Evolutionary conservation across 495 filamentous ascomycete species (phyloP).

Genomic region (Cudoniella acicularis): DNA sequence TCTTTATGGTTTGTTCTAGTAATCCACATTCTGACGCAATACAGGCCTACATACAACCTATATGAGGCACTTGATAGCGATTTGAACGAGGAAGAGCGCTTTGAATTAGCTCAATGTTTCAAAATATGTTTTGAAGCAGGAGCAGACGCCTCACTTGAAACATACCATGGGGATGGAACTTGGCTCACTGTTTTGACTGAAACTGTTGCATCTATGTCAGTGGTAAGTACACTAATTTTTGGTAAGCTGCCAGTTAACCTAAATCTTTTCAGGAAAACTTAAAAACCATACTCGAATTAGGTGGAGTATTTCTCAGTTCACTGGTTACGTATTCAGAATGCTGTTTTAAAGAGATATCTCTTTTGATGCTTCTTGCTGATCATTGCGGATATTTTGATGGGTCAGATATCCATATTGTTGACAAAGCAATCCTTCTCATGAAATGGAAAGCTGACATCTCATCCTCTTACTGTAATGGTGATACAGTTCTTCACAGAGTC

Average conservation of each 20-base stretch:
- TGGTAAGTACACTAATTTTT: slow-evolving; percentile 1
- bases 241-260: neutral
- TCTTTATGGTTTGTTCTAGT: neutral
- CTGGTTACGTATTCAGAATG: slow-evolving; percentile 1
- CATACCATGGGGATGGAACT: neutral
- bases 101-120: slow-evolving; percentile 4
- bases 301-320: neutral
- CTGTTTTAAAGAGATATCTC: neutral
- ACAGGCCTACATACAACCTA: slow-evolving; percentile 4
- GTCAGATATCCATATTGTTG: slow-evolving; percentile 5
- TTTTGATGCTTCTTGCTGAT: slow-evolving; percentile 1
- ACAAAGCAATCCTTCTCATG: slow-evolving; percentile 13
- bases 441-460: slow-evolving; percentile 5
- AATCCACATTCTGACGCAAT: neutral
- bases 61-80: neutral
- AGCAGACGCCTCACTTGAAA: slow-evolving; percentile 11
- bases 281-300: slow-evolving; percentile 2
- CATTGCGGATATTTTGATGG: slow-evolving; percentile 1
- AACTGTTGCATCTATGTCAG: neutral
- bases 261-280: neutral
- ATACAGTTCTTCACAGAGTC: slow-evolving; percentile 14
- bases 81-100: neutral
- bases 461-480: neutral
- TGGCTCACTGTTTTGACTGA: neutral
- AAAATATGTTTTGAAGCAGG: slow-evolving; percentile 9